Base-by-base conservation (phyloP, 148 eudicot species). In the Limonium bicolor region DNA sequence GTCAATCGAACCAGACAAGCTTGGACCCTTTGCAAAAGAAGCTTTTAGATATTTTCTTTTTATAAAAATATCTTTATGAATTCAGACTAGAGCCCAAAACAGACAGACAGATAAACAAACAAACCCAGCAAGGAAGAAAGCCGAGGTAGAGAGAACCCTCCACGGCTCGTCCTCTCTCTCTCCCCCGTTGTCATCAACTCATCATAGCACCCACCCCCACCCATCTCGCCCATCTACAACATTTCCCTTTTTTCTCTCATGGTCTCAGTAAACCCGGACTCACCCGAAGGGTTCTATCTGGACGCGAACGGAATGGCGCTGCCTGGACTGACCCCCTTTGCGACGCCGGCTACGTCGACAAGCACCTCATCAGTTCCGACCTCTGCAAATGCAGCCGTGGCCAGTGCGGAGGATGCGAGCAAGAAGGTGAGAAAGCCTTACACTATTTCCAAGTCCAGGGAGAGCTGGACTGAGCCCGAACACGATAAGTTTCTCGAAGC, bases 401-500 rank as follows among this genome's bases (percentile, higher is more conserved):
- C 38, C 1, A 7, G 23, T 23, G 36, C 36, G 3, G 25, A 18
- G 36, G 95, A 80, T 35, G 54, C 59, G 34, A 56, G 31, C 29
- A 70, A 63, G 74, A 90, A 84, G 72, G 31, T 90, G 29, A 54
- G 97, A 6, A 90, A 90, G 54, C 87, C 94, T 1, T 90, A 90
- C 60, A 90, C 95, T 46, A 84, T 84, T 51, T 77, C 84, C 19
- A 90, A 90, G 63, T 80, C 95, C 18, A 64, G 97, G 3, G 95
- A 90, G 65, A 90, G 87, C 69, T 90, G 97, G 97, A 74, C 93
- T 18, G 97, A 90, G 2, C 93, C 95, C 30, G 97, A 90, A 58
- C 97, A 90, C 55, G 97, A 90, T 64, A 90, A 90, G 66, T 90
- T 90, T 38, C 83, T 90, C 25, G 97, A 90, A 77, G 97, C 97